Evolutionary conservation across 2,329 filamentous ascomycete genomes (phyloP).

Genomic region (Calonectria pseudoturangicola): DNA sequence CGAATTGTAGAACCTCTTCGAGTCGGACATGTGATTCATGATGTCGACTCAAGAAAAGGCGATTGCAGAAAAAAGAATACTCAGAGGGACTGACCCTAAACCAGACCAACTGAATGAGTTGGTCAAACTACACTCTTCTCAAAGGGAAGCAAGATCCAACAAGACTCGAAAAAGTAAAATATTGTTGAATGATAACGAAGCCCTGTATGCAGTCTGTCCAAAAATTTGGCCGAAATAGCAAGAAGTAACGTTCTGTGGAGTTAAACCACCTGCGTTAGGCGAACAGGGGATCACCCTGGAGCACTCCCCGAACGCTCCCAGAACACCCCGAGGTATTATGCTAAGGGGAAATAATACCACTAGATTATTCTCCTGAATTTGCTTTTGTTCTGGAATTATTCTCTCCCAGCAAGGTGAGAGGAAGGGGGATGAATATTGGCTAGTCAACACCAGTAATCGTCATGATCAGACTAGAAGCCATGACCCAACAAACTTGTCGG

Average conservation of each 20-base stretch:
- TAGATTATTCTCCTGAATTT: slow-evolving; percentile 32
- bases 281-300: slow-evolving; percentile 36
- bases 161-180: background rate
- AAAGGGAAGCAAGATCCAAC: too few species aligned
- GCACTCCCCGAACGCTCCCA: slow-evolving; percentile 30
- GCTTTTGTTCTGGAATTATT: background rate
- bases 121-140: too few species aligned
- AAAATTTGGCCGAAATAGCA: background rate
- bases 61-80: background rate
- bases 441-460: too few species aligned
- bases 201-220: background rate
- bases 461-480: background rate
- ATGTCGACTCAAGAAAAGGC: background rate
- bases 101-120: too few species aligned
- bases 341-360: slow-evolving; percentile 35
- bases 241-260: slow-evolving; percentile 16
- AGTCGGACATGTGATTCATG: background rate
- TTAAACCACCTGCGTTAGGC: slow-evolving; percentile 24
- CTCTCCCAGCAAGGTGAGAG: background rate
- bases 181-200: background rate
- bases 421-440: too few species aligned
- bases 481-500: too few species aligned
- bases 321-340: slow-evolving; percentile 17
- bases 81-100: background rate
- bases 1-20: background rate